Evolutionary conservation across 2,329 filamentous ascomycete genomes (phyloP), one percentile per base, ranked within the genome.

Genomic region (Claviceps fusiformis): DNA sequence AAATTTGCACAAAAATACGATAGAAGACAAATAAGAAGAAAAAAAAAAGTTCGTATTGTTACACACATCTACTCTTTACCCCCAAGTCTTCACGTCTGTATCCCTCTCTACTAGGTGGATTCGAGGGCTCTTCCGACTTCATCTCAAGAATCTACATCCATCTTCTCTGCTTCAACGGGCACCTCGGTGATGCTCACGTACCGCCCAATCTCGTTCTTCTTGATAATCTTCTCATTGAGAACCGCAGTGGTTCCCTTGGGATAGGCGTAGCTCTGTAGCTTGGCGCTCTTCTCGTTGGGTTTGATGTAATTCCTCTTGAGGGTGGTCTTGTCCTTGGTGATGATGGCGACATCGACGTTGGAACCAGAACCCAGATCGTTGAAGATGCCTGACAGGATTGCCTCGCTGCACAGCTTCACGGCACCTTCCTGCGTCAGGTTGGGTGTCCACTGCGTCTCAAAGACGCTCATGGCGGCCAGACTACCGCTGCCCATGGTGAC

Each of bases 401-500:
- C 92, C 63, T 96, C 85, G 55, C 86, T 81, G 67, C 85, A 85
- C 59, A 96, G 77, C 66, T 85, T 83, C 57, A 96, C 76, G n/a
- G 91, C 91, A 52, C 87, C 87, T 43, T 95, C 87, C 63, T 82
- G 78, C 60, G 80, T 86, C 68, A 96, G 71, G 58, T 83, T 74
- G 8, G 82, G 75, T 79, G 91, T 89, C 95, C 95, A 98, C 73
- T 86, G 85, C 52, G 91, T 95, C 78, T 98, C 93, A 68, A 98
- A 98, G 53, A 98, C 87, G 37, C 88, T 89, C 93, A 98, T 98
- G 68, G 93, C 93, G 33, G 93, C 93, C 62, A 98, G 77, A 50
- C 89, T 95, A 60, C 93, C 93, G 29, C 88, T 95, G 54, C 93
- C 93, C 93, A 98, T 98, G 61, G 95, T 98, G 62, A 98, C 95